Conservation (phyloP, 2,329 filamentous ascomycete species). For the Aspergillus flavus region DNA sequence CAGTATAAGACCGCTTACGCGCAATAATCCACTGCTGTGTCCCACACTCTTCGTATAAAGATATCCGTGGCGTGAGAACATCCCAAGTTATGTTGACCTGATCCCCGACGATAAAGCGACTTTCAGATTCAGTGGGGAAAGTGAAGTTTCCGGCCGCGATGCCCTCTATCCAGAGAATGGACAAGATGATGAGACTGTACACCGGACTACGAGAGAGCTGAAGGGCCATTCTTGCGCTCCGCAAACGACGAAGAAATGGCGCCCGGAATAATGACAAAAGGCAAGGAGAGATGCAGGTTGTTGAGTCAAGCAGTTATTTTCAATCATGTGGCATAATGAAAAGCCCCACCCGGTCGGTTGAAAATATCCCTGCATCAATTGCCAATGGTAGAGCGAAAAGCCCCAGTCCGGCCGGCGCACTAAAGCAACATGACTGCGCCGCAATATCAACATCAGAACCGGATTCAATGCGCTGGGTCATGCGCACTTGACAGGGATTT, state of each 20-base stretch:
- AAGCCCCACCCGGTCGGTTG: background rate
- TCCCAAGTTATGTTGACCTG: slow-evolving; percentile 13
- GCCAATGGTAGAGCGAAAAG: background rate
- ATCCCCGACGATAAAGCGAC: slow-evolving; percentile 9
- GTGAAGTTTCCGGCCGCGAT: slow-evolving; percentile 1
- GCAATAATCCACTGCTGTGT: background rate
- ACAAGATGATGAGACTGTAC: background rate
- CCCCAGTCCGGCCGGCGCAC: background rate
- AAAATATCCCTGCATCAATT: background rate
- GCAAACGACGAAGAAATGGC: background rate
- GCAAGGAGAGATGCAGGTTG: background rate
- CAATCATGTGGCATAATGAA: background rate
- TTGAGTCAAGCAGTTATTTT: background rate
- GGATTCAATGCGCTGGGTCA: background rate
- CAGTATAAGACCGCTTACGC: background rate
- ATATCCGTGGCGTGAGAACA: slow-evolving; percentile 8
- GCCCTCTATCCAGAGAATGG: background rate
- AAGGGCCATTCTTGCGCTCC: background rate
- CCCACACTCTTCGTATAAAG: slow-evolving; percentile 5
- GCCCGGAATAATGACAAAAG: background rate
- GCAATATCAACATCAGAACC: background rate
- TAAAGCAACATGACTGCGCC: background rate
- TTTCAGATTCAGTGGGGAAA: background rate
- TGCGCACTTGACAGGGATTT: background rate
- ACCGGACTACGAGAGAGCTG: too few species aligned